Base-by-base conservation (phyloP, 2,329 filamentous ascomycete genomes). In the Nemania diffusa region DNA sequence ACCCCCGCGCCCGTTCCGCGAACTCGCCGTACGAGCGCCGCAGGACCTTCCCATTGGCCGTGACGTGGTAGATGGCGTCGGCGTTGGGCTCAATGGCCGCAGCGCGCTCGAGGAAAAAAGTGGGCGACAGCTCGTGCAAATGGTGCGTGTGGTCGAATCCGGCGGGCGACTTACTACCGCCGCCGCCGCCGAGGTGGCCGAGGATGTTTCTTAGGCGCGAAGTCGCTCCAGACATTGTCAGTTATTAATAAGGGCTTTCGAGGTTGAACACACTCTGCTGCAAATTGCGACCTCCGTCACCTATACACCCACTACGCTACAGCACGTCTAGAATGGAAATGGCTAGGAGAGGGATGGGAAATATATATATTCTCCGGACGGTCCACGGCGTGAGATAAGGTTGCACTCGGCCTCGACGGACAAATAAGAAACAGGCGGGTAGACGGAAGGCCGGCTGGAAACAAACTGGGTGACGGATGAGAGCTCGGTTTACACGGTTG, bases 21-120 rank as follows among this genome's bases (percentile, higher is more conserved):
- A 94, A 89, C 75, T 96, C 91, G 65, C 84, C 83, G 78, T 99
- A 99, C 2, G 88, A 91, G 65, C 94, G 88, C 37, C 91, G 88
- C 37, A 98, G 81, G 27, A 90, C 83, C 73, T 89, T 87, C 73
- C 89, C 88, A 79, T 96, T 94, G 68, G 91, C 85, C 0, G 94
- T 97, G 62, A 93, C 83, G 80, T 98, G 95, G 76, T 94, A 90
- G 76, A 97, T 92, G 40, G 94, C 95, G 72, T 90, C 86, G 13
- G 92, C 93, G 76, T 94, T 84, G 5, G 95, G 95, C 80, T 97
- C 95, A 75, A 98, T 96, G 52, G 88, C 84, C 6, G 94, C 94
- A 20, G 95, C 94, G 60, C 95, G 90, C 71, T 92, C 91, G 24
- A 97, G 84, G 78, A 97, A 97, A 79, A 89, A 90, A 2, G 94